Evolutionary conservation across 1,284 basidiomycete genomes (phyloP).

Genomic region (Ganoderma lingzhi): DNA sequence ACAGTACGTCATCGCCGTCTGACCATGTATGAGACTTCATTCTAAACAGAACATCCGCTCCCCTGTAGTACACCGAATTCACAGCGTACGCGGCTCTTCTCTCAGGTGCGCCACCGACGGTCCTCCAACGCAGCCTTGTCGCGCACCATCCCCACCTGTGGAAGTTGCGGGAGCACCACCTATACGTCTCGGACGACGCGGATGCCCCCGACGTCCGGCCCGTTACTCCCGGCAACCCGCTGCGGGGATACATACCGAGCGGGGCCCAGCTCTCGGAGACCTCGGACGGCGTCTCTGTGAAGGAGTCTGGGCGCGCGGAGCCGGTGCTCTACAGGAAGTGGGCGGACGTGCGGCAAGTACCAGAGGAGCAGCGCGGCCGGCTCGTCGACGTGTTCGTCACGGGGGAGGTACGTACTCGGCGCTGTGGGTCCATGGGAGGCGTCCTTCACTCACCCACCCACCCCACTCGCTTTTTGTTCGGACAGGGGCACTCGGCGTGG

Average conservation of each 20-base stretch:
- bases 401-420: conserved; percentile 63
- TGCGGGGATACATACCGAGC: conserved; percentile 62
- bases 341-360: conserved; percentile 29
- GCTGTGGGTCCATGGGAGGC: conserved; percentile 3
- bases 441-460: not conserved
- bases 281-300: conserved; percentile 51
- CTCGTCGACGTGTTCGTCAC: conserved; percentile 71
- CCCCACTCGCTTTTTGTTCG: not conserved
- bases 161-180: conserved; percentile 77
- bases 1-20: conserved; percentile 53
- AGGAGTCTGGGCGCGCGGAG: conserved; percentile 46
- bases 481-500: conserved; percentile 82
- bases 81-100: conserved; percentile 69
- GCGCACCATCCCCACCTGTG: conserved; percentile 80
- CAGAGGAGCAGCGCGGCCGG: conserved; percentile 32
- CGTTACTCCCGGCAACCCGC: conserved; percentile 44
- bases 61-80: conserved; percentile 75
- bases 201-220: conserved; percentile 33
- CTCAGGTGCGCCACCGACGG: conserved; percentile 63
- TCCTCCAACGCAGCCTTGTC: conserved; percentile 63
- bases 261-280: conserved; percentile 54
- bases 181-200: conserved; percentile 43
- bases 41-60: not conserved
- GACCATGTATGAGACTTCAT: not conserved
- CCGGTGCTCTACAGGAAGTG: conserved; percentile 51